Percentiles rank a stretch among this genome's conserved stretches.
These are phyloP conservation scores for Psilocybe sp. DNA, from an alignment of 768 basidiomycete genomes.

Conservation along the genomic window DNA sequence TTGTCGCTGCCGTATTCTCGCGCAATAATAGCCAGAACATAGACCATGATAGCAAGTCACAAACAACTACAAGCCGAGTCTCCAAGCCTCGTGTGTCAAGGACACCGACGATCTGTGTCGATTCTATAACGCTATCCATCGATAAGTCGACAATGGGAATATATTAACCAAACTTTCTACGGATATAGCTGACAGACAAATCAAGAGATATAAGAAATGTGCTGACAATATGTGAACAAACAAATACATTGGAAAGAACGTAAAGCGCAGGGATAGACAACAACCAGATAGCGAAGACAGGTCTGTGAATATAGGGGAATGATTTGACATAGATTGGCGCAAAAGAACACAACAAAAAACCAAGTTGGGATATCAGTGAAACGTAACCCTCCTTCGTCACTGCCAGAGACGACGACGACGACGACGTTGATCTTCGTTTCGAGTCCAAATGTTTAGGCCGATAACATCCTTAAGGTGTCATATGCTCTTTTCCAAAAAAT, in stretches of 20 bases:
- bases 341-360: constrained; percentile 12
- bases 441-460: constrained; percentile 20
- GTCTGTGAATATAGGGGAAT: constrained; percentile 8
- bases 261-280: constrained; percentile 10
- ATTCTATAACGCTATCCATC: no score
- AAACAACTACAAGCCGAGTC: no score
- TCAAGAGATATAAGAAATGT: constrained; percentile 4
- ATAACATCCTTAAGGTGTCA: constrained; percentile 19
- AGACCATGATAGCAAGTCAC: no score
- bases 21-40: no score
- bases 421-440: constrained; percentile 18
- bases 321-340: constrained; percentile 12
- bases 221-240: constrained; percentile 6
- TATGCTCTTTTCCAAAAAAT: constrained; percentile 26
- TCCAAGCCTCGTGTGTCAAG: no score
- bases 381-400: constrained; percentile 9
- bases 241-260: constrained; percentile 12
- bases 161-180: constrained; percentile 9
- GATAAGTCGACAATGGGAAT: neutral
- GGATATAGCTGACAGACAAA: constrained; percentile 12
- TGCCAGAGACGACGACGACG: constrained; percentile 11
- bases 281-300: constrained; percentile 10
- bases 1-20: no score
- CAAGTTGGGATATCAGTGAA: constrained; percentile 19
- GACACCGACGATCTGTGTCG: no score